Evolutionary conservation across 306 rosid genomes (phyloP).

Genomic region (Prinsepia uniflora): DNA sequence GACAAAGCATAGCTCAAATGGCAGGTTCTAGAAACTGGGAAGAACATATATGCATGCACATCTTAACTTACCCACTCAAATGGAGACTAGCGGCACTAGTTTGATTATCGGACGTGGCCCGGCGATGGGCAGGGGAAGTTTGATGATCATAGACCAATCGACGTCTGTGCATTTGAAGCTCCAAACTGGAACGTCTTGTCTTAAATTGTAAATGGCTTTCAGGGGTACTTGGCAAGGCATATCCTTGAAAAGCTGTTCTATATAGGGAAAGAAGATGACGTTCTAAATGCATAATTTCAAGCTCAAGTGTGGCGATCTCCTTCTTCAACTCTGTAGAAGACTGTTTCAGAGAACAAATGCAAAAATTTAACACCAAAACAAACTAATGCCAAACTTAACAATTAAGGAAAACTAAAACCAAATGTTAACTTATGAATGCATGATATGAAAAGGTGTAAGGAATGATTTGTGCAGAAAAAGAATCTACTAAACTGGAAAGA

Average conservation of each 20-base stretch:
- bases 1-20: neutral
- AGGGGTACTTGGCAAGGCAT: constrained; percentile 14
- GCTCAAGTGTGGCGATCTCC: constrained; percentile 31
- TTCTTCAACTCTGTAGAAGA: constrained; percentile 24
- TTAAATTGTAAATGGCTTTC: constrained; percentile 8
- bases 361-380: neutral
- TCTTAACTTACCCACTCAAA: constrained; percentile 18
- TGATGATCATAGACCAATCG: neutral
- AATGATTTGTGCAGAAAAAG: neutral
- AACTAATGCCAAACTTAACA: neutral
- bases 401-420: neutral
- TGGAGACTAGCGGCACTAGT: constrained; percentile 12
- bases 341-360: constrained; percentile 3
- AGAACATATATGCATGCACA: neutral
- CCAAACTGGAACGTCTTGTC: constrained; percentile 7
- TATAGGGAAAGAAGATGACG: constrained; percentile 37
- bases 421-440: neutral
- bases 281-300: constrained; percentile 31
- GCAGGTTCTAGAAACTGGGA: neutral
- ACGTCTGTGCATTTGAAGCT: constrained; percentile 4
- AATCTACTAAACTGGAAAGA: neutral
- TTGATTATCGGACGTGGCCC: constrained; percentile 16
- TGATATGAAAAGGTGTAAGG: neutral
- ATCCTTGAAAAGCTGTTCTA: constrained; percentile 29
- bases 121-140: constrained; percentile 14